Percentiles rank a stretch among this genome's conserved stretches.
phyloP scores from a whole-genome alignment of 768 basidiomycete species.

The Pisolithus sp. region DNA sequence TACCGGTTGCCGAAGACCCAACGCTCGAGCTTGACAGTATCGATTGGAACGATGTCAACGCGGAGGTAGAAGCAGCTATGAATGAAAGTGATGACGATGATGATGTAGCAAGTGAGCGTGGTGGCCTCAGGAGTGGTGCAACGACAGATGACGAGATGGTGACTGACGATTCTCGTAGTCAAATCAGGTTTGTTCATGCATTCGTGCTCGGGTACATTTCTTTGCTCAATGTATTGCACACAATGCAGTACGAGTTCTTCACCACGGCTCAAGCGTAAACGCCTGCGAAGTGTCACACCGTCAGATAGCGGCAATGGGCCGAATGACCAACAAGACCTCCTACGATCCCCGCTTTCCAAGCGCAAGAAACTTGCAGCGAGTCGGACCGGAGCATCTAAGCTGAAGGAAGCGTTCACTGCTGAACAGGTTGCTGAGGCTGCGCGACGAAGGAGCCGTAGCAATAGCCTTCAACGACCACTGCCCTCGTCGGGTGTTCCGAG shows the following conservation, averaged over 20 bases:
- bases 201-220: slow-evolving; percentile 15
- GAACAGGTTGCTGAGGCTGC: slow-evolving; percentile 36
- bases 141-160: slow-evolving; percentile 45
- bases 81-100: slow-evolving; percentile 65
- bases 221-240: slow-evolving; percentile 10
- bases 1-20: slow-evolving; percentile 26
- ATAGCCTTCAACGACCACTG: slow-evolving; percentile 8
- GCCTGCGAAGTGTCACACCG: slow-evolving; percentile 66
- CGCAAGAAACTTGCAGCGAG: slow-evolving; percentile 70
- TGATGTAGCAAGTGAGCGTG: slow-evolving; percentile 32
- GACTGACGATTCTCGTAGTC: slow-evolving; percentile 46
- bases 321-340: slow-evolving; percentile 32
- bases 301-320: slow-evolving; percentile 44
- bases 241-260: slow-evolving; percentile 32
- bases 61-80: slow-evolving; percentile 84
- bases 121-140: slow-evolving; percentile 38
- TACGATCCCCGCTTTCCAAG: slow-evolving; percentile 71
- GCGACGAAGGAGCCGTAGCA: slow-evolving; percentile 19
- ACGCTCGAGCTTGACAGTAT: slow-evolving; percentile 53
- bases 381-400: slow-evolving; percentile 55
- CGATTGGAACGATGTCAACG: slow-evolving; percentile 78
- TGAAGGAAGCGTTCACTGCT: slow-evolving; percentile 61
- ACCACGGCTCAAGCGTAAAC: slow-evolving; percentile 54
- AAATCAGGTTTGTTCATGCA: slow-evolving; percentile 31
- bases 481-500: slow-evolving; percentile 12